Percentiles rank a stretch among this genome's conserved stretches.
These are phyloP conservation scores for Fusarium foetens DNA, from an alignment of 2,329 filamentous ascomycete species.

Conservation along the genomic window DNA sequence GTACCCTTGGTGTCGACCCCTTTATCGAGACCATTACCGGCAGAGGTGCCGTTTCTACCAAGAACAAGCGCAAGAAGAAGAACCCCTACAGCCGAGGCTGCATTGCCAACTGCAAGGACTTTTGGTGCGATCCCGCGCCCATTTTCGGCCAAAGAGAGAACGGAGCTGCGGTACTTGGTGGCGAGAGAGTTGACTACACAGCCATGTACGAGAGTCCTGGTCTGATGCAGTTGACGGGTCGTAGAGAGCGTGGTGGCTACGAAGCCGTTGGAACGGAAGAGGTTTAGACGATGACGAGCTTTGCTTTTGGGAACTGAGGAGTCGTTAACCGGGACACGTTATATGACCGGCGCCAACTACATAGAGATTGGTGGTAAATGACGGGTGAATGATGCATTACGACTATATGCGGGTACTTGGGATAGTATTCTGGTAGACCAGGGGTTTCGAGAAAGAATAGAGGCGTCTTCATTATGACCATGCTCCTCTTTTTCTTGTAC, in stretches of 20 bases:
- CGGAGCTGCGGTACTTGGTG: constrained; percentile 80
- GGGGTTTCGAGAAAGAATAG: neutral
- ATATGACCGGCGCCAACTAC: constrained; percentile 19
- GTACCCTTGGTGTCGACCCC: constrained; percentile 88
- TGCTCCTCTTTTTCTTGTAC: neutral
- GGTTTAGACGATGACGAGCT: constrained; percentile 40
- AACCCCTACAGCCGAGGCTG: constrained; percentile 90
- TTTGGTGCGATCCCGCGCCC: constrained; percentile 91
- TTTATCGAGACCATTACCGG: constrained; percentile 94
- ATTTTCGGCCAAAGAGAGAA: constrained; percentile 79
- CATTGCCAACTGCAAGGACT: constrained; percentile 92
- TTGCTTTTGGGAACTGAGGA: constrained; percentile 12
- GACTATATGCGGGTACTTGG: constrained; percentile 30
- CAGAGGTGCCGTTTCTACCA: constrained; percentile 72
- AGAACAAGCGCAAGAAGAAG: constrained; percentile 65
- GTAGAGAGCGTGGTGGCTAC: constrained; percentile 66
- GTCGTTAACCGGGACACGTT: constrained; percentile 13
- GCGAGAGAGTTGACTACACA: constrained; percentile 85
- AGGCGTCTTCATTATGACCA: neutral
- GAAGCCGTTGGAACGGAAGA: constrained; percentile 70
- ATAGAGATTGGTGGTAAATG: constrained; percentile 32
- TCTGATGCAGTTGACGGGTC: constrained; percentile 67
- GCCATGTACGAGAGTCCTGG: constrained; percentile 87
- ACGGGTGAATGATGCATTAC: constrained; percentile 31
- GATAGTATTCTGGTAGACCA: constrained; percentile 6